These are phyloP conservation scores for barrel medic (Medicago truncatula) DNA, from an alignment of 306 rosid genomes.

Conservation along the genomic window MtrunA17r5.0-ANR NC_053042.1:1633001-1633500, in stretches of 20 bases:
- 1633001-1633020: too few relatives aligned
- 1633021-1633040: too few relatives aligned
- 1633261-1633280: neutral
- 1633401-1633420: neutral
- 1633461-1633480: too few relatives aligned
- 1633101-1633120: conserved; percentile 31
- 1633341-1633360: neutral
- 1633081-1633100: conserved; percentile 8
- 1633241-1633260: neutral
- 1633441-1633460: neutral
- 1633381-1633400: neutral
- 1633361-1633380: neutral
- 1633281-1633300: too few relatives aligned
- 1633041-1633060: too few relatives aligned
- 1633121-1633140: conserved; percentile 16
- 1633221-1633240: neutral
- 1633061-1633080: too few relatives aligned
- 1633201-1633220: neutral
- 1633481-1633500: conserved; percentile 12
- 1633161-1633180: neutral
- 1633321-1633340: neutral
- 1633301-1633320: neutral
- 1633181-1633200: neutral
- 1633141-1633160: neutral
- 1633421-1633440: neutral